Base-by-base conservation (phyloP, 805 yeast genomes). In the Candida nemodendra region DNA sequence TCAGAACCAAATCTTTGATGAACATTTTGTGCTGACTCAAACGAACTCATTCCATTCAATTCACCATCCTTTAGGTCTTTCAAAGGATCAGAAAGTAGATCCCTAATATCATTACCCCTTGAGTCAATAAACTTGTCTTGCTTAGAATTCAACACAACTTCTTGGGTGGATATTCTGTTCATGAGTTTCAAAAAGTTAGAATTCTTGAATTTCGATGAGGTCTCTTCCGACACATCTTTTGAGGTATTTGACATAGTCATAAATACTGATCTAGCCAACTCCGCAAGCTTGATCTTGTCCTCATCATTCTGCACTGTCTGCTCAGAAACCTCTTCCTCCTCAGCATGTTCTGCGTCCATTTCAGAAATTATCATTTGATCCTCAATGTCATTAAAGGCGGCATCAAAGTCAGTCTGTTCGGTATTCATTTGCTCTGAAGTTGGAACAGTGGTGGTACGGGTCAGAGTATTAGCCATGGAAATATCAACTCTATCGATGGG, bases 161-260 rank as follows among this genome's bases (percentile, higher is more conserved):
- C 56, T 32, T 69, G 58, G 11, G 54, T 54, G 13, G 69, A 59
- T 7, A 71, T 66, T 43, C 45, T 53, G 23, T 58, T 48, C 76
- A 71, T 71, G 22, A 71, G 50, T 38, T 66, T 65, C 38, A 71
- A 47, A 37, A 71, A 71, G 13, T 57, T 57, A 7, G 71, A 65
- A 34, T 65, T 62, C 46, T 61, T 57, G 45, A 70, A 68, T 44
- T 70, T 70, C 18, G 40, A 33, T 2, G 54, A 47, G 1, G 72
- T 66, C 11, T 53, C 52, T 4, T 41, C 39, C 11, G 69, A 57
- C 1, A 56, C 44, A 6, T 47, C 35, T 22, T 39, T 34, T 19
- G 61, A 52, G 1, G 61, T 48, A 18, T 54, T 51, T n/a, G 59
- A 45, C 74, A 70, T 69, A 4, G 66, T 53, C 26, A 53, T 46